Conservation (phyloP, 139 green algal genomes). For the Ettlia oleoabundans region DNA sequence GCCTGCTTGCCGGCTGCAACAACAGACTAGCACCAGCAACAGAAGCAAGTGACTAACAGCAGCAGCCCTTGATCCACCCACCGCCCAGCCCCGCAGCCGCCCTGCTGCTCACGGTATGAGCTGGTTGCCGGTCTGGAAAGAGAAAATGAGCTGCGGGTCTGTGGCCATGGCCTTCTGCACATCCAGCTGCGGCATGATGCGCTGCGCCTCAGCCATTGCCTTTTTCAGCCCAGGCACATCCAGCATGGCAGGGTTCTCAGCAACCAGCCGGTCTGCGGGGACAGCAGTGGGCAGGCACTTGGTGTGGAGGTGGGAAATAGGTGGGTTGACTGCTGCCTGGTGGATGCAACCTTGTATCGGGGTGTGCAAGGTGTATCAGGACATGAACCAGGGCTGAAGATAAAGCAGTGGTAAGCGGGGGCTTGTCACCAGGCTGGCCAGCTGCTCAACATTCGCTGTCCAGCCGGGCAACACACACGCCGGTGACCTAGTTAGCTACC, state of each 20-base stretch:
- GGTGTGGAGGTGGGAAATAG: not conserved
- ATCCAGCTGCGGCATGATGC: constrained; percentile 69
- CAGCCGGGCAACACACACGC: not conserved
- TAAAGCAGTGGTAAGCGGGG: too few species aligned
- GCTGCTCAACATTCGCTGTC: too few species aligned
- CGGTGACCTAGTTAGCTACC: not conserved
- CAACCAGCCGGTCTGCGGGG: constrained; percentile 59
- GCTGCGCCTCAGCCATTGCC: constrained; percentile 56
- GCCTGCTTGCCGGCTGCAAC: too few species aligned
- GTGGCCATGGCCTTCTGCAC: constrained; percentile 54
- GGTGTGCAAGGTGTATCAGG: too few species aligned
- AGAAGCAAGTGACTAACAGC: too few species aligned
- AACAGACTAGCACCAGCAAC: too few species aligned
- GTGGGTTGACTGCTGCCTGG: too few species aligned
- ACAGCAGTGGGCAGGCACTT: not conserved
- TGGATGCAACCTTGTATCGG: too few species aligned
- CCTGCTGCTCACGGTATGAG: constrained; percentile 82
- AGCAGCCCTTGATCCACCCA: too few species aligned
- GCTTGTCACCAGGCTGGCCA: too few species aligned
- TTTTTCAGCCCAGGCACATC: constrained; percentile 68
- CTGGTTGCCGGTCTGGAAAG: constrained; percentile 68
- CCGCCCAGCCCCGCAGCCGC: too few species aligned
- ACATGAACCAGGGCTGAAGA: too few species aligned
- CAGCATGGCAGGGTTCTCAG: constrained; percentile 69
- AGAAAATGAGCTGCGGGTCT: constrained; percentile 77